Conservation (phyloP, 148 eudicot species). For the Cornus florida region DNA sequence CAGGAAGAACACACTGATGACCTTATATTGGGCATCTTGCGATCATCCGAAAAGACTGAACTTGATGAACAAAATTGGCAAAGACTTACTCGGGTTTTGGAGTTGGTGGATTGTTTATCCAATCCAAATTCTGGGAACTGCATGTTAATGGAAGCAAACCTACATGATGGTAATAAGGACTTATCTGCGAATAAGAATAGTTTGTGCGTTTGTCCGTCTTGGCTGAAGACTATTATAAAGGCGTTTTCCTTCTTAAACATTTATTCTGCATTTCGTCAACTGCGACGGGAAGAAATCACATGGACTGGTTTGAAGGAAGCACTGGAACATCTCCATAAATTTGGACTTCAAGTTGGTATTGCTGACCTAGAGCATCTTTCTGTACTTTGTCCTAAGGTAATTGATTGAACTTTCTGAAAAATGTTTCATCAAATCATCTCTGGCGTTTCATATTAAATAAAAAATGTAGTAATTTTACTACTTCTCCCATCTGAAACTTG, state of each 20-base stretch:
- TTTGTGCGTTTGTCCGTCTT: conserved; percentile 69
- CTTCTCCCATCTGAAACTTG: neutral
- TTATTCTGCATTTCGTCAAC: conserved; percentile 50
- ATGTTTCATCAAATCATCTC: neutral
- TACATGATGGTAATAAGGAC: conserved; percentile 13
- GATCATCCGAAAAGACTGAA: conserved; percentile 22
- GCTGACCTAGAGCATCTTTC: conserved; percentile 65
- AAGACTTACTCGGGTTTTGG: conserved; percentile 45
- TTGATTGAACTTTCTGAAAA: neutral
- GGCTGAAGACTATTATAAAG: conserved; percentile 65
- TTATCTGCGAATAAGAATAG: conserved; percentile 12
- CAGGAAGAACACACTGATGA: conserved; percentile 34
- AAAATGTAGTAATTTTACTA: neutral
- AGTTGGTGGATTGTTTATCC: conserved; percentile 52
- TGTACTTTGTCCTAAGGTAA: conserved; percentile 75
- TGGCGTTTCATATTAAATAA: too few relatives aligned
- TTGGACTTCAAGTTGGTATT: conserved; percentile 47
- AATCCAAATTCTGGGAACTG: conserved; percentile 56
- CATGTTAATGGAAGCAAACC: conserved; percentile 36
- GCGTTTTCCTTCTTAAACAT: conserved; percentile 65
- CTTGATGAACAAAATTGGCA: conserved; percentile 42
- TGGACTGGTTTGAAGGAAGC: conserved; percentile 41
- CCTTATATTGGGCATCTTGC: conserved; percentile 37
- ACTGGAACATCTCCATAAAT: conserved; percentile 51
- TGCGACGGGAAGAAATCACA: conserved; percentile 42